Evolutionary conservation across 495 filamentous ascomycete species (phyloP).

Genomic region (Articulospora tetracladia): DNA sequence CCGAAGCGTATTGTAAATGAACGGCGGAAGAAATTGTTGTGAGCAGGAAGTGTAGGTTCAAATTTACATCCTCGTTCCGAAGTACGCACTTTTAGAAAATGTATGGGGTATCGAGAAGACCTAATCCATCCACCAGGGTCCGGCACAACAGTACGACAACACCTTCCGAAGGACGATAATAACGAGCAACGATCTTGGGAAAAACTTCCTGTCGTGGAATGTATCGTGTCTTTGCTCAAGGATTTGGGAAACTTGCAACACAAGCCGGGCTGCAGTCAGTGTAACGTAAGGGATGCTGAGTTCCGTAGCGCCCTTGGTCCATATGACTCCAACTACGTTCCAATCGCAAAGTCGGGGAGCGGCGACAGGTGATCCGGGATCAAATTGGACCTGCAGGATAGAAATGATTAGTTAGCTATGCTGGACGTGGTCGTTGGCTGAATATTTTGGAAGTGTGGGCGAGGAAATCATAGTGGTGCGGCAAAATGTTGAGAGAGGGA

Average conservation of each 20-base stretch:
- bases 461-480: constrained; percentile 20
- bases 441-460: constrained; percentile 8
- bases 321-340: neutral
- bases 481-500: constrained; percentile 19
- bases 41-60: neutral
- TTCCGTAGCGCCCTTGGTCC: constrained; percentile 19
- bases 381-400: constrained; percentile 17
- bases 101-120: neutral
- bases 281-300: constrained; percentile 25
- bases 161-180: neutral
- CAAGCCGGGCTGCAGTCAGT: constrained; percentile 19
- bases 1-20: neutral
- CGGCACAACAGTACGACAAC: neutral
- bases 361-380: constrained; percentile 27
- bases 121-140: neutral
- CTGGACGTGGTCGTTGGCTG: constrained; percentile 19
- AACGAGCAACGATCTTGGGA: neutral
- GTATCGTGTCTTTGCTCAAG: constrained; percentile 11
- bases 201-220: neutral
- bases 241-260: constrained; percentile 19
- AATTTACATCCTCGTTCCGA: constrained; percentile 19
- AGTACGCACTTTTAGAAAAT: neutral
- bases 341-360: constrained; percentile 16
- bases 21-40: neutral
- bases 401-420: constrained; percentile 22